A percentile compares a stretch with the other conserved stretches of the same genome.
Conservation (phyloP, 768 basidiomycete genomes). For the Lactifluus echinatus region DNA sequence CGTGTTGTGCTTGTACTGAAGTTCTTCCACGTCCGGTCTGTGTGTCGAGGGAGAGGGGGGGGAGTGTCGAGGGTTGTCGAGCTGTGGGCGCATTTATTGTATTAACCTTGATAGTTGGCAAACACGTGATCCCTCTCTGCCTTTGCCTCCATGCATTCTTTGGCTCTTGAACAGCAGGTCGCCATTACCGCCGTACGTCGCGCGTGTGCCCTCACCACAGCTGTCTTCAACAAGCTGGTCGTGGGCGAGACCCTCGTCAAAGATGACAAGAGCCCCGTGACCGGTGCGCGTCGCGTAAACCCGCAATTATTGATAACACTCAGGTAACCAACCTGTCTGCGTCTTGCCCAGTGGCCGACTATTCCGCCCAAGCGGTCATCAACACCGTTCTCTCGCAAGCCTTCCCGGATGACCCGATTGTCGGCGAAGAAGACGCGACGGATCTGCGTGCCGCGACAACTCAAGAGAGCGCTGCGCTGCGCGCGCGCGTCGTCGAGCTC, state of each 20-base stretch:
- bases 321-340: no score
- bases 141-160: no score
- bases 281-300: no score
- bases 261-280: slow-evolving; percentile 72
- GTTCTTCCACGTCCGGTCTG: not conserved
- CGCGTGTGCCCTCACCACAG: slow-evolving; percentile 74
- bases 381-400: slow-evolving; percentile 65
- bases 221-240: slow-evolving; percentile 80
- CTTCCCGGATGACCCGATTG: slow-evolving; percentile 82
- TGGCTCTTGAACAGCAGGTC: slow-evolving; percentile 64
- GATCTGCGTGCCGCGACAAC: slow-evolving; percentile 49
- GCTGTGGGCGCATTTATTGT: not conserved
- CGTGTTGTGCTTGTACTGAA: not conserved
- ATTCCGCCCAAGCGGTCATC: slow-evolving; percentile 87
- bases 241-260: slow-evolving; percentile 83
- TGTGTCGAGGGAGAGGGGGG: not conserved
- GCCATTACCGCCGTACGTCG: slow-evolving; percentile 82
- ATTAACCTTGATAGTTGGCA: slow-evolving; percentile 22
- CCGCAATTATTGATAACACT: no score
- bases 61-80: not conserved
- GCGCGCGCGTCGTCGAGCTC: slow-evolving; percentile 65
- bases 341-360: slow-evolving; percentile 95
- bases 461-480: slow-evolving; percentile 33
- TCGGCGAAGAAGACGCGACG: slow-evolving; percentile 90
- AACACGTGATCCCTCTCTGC: no score